These are phyloP conservation scores for Cajanus cajan DNA, from an alignment of 306 rosid species.

Conservation along the genomic window DNA sequence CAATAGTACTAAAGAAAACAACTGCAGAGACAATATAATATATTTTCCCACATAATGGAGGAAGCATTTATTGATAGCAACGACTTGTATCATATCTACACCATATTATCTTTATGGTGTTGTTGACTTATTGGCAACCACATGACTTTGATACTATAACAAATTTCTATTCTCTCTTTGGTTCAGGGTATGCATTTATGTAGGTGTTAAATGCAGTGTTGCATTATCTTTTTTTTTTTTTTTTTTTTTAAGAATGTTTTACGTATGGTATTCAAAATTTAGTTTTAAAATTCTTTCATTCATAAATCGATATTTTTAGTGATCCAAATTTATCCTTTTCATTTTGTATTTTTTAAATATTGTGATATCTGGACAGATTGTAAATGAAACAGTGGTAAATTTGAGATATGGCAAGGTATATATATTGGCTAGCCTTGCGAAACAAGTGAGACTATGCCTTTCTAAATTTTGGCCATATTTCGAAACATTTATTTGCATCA, in stretches of 20 bases:
- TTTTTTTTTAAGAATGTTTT: too few species aligned
- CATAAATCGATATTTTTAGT: neutral
- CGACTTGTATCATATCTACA: neutral
- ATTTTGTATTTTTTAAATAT: neutral
- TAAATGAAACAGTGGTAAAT: neutral
- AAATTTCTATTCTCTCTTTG: neutral
- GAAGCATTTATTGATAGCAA: neutral
- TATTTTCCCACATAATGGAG: neutral
- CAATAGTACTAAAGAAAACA: neutral
- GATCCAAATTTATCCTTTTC: neutral
- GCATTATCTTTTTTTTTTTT: neutral
- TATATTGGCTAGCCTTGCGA: neutral
- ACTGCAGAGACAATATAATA: neutral
- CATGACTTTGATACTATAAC: neutral
- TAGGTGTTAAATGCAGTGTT: neutral
- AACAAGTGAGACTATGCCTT: too few species aligned
- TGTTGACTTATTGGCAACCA: neutral
- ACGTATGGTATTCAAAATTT: neutral
- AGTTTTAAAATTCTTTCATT: neutral
- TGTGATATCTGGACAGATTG: neutral
- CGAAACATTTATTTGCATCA: neutral
- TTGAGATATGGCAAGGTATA: neutral
- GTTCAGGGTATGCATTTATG: neutral
- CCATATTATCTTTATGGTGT: neutral
- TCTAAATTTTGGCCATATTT: too few species aligned